Conservation (phyloP, 2,329 filamentous ascomycete species). For the Aspergillus clavatus region DNA sequence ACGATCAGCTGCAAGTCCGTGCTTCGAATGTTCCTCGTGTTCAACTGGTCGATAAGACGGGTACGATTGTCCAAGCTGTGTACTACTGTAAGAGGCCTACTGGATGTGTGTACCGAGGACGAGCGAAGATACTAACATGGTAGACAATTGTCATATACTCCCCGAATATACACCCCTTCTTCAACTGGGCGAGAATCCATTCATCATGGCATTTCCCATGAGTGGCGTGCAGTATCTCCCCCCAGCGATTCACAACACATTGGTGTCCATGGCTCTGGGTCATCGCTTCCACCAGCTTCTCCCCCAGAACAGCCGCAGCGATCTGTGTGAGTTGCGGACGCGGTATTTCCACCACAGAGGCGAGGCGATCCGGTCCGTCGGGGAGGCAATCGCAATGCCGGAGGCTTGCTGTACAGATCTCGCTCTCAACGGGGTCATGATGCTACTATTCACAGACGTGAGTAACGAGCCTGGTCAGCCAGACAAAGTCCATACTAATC, state of each 20-base stretch:
- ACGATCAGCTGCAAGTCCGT: neutral
- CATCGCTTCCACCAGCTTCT: constrained; percentile 1
- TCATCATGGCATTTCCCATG: constrained; percentile 1
- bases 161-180: constrained; percentile 1
- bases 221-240: constrained; percentile 1
- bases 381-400: neutral
- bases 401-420: neutral
- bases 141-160: constrained; percentile 4
- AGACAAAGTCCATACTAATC: no score
- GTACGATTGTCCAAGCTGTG: constrained; percentile 1
- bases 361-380: constrained; percentile 1
- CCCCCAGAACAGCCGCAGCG: neutral
- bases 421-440: constrained; percentile 5
- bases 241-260: constrained; percentile 1
- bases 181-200: constrained; percentile 4
- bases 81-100: constrained; percentile 3
- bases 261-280: constrained; percentile 4
- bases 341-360: constrained; percentile 6
- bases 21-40: neutral
- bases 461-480: no score
- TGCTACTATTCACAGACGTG: constrained; percentile 9
- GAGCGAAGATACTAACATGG: neutral
- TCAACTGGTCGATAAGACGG: neutral
- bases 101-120: neutral
- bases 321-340: neutral